Evolutionary conservation across 305 asterid species (phyloP), one percentile per base, ranked within the genome.

Genomic region (Solanum hybrid): DNA sequence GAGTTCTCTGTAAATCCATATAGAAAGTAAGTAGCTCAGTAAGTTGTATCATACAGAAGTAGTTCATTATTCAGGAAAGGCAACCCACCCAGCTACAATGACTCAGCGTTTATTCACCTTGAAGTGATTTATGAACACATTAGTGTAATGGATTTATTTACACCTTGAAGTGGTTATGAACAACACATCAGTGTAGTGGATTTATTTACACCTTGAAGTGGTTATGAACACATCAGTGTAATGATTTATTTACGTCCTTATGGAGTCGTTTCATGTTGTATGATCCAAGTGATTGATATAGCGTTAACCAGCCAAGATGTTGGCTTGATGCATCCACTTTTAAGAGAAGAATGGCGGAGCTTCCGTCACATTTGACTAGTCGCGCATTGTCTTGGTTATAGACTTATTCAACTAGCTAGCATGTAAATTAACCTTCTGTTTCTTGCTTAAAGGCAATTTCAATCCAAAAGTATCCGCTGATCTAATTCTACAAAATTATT

Each of bases 1-100:
- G 24, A 80, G 86, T 80, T 40, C 86, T 22, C 46, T 85, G 88
- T 85, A 85, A 85, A 85, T 85, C 88, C 76, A 60, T 85, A 56
- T 85, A 85, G 88, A 85, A 51, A 56, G 88, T 56, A 46, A 82
- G 73, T 82, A 82, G 87, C 38, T 82, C 66, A 82, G 40, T 27
- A 81, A 81, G 87, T 32, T 51, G 75, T 84, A 56, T 84, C 72
- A 84, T 84, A 84, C 75, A 31, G 73, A 84, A 31, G 87, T 56
- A 84, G 87, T 84, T 84, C 76, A 84, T 84, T 84, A 56, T 84
- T 56, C 76, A 51, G 75, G 76, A 84, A 56, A 56, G 56, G 34
- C 66, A 31, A 22, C 36, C 87, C 75, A 24, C 72, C 69, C 87
- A 84, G 35, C 87, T 29, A 84, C 69, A 13, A 40, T 26, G 40